phyloP scores from a whole-genome alignment of 2,329 filamentous ascomycete species.

The Cercospora sp. region DNA sequence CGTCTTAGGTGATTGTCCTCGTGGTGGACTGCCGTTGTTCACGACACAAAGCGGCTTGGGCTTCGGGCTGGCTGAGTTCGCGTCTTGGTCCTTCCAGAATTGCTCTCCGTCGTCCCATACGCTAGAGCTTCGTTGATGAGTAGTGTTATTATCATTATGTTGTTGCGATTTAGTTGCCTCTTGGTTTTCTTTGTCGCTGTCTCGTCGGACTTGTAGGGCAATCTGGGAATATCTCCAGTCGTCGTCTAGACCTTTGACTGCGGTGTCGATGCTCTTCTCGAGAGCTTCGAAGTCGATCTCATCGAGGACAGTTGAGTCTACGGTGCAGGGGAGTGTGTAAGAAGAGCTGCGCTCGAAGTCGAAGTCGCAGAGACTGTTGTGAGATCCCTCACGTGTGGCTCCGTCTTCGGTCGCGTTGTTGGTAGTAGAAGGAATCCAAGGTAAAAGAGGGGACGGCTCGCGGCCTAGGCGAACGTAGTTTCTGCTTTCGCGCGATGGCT shows the following conservation, averaged over 20 bases:
- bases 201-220: background rate
- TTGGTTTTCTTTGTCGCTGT: conserved; percentile 13
- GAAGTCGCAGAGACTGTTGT: conserved; percentile 23
- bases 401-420: conserved; percentile 13
- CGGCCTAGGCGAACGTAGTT: conserved; percentile 45
- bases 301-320: conserved; percentile 24
- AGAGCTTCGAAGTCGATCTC: conserved; percentile 30
- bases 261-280: conserved; percentile 30
- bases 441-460: conserved; percentile 40
- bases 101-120: conserved; percentile 41
- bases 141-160: background rate
- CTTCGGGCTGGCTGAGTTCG: background rate
- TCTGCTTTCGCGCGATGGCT: conserved; percentile 33
- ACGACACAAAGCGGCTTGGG: background rate
- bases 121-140: conserved; percentile 34
- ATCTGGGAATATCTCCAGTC: conserved; percentile 11
- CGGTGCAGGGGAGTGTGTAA: background rate
- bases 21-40: background rate
- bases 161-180: background rate
- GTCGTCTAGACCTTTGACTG: conserved; percentile 30
- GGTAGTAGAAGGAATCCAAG: conserved; percentile 28
- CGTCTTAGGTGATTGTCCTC: background rate
- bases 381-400: background rate
- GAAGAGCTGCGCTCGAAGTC: conserved; percentile 32
- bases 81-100: conserved; percentile 28